Evolutionary conservation across 2,329 filamentous ascomycete species (phyloP), one percentile per base, ranked within the genome.

Genomic region (Aureobasidium leucospermi): DNA sequence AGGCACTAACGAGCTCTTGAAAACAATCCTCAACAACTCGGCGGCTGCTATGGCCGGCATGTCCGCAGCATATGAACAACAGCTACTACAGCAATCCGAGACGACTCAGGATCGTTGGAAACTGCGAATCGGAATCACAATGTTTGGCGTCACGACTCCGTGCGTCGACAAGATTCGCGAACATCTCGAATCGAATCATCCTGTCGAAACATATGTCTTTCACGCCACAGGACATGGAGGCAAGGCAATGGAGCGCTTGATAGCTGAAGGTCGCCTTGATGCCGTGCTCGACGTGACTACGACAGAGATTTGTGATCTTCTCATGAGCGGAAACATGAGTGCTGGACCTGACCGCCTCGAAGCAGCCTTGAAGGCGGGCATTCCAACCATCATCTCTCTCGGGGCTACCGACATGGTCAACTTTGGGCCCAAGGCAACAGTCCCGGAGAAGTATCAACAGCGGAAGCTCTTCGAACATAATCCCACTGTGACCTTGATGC

Each of bases 121-220:
- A 65, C 79, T 77, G 59, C 74, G 79, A 0, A 75, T 89, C 6
- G 86, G 80, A 0, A 80, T 89, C 28, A 88, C 86, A 2, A 89
- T 89, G 86, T 89, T 89, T 66, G 86, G 87, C 2, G 85, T 89
- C 6, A 90, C 87, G 0, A 89, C 86, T 0, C 85, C 85, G 0
- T 82, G 80, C 10, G 85, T 85, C 0, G 80, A 85, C 48, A 71
- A 69, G 1, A 80, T 86, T 1, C 77, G 84, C 0, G 65, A 69
- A 1, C 70, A 79, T 47, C 74, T 88, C 0, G 76, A 81, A 55
- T 62, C 69, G 1, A 70, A 72, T 2, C 71, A 76, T 57, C 67
- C 68, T 2, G 76, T 81, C 52, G 85, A 88, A 64, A 77, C 81
- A 2, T 86, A 83, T 63, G 76, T 88, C 2, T 89, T 89, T 67